Evolutionary conservation across 495 filamentous ascomycete genomes (phyloP), one percentile per base, ranked within the genome.

Genomic region (Tuber calosporum): DNA sequence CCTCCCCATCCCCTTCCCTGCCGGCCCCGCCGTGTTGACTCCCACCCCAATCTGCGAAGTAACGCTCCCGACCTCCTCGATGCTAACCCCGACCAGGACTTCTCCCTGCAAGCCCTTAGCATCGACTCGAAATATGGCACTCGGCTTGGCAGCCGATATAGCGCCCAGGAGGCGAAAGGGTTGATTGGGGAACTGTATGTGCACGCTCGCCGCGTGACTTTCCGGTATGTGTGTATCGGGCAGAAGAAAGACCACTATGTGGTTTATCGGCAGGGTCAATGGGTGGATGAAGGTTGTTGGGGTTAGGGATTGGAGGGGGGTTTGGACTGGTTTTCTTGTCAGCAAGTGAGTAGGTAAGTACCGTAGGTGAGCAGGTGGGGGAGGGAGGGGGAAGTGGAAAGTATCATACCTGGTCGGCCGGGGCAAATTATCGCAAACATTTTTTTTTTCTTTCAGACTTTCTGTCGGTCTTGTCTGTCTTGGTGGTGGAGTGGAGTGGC

Each of bases 191-290:
- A 91, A 85, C 74, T 93, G 88, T 53, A 96, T 85, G 84, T 97
- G 97, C 73, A 99, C 93, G 30, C 92, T 92, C 11, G 94, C 95
- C 3, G 91, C 93, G 66, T 91, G 91, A 77, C 88, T 87, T 5
- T 85, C 85, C 0, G 94, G 93, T 0, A 99, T 87, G 40, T 85
- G 82, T 11, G 88, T 86, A 68, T 91, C 92, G 1, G 95, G 95
- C 9, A 97, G 89, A 53, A 97, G 84, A 85, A 99, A 98, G 75
- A 97, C 88, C 75, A 92, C 90, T 71, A 99, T 84, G 77, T 97
- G 93, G 66, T 85, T 87, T 85, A 96, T 93, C n/a, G 75, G 76
- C 8, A 86, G 77, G 1, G 89, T 85, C 79, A 92, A 85, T 40
- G 84, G 83, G 84, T 92, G 91, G 68, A 89, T 87, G 82, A 88